Conservation (phyloP, 1,284 basidiomycete species). For the Puccinia triticina region DNA sequence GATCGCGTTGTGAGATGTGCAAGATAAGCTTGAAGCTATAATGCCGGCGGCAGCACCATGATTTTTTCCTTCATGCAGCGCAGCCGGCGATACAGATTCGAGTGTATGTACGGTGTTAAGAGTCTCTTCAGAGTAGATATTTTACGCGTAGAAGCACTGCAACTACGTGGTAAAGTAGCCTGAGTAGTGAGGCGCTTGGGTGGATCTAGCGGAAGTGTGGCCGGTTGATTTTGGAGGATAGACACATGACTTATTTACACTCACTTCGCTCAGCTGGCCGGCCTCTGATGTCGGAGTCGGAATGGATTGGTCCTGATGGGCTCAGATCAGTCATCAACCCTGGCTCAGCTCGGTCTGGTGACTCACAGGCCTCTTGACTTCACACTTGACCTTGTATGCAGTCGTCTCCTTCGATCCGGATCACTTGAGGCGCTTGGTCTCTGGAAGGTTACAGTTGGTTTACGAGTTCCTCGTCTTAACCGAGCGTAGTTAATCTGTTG, state of each 20-base stretch:
- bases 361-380: background rate
- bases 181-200: background rate
- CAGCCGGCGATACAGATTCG: background rate
- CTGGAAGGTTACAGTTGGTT: too few relatives aligned
- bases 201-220: background rate
- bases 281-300: background rate
- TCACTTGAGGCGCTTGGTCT: background rate
- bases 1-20: background rate
- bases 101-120: background rate
- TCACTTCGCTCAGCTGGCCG: background rate
- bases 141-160: background rate
- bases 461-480: too few relatives aligned
- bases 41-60: background rate
- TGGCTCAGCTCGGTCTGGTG: slow-evolving; percentile 1
- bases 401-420: background rate
- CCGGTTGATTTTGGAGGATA: background rate
- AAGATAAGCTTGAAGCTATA: background rate
- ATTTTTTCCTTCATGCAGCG: slow-evolving; percentile 1
- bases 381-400: too few relatives aligned
- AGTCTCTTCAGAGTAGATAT: background rate
- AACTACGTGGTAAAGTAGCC: too few relatives aligned
- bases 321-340: background rate
- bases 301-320: background rate
- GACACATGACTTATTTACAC: slow-evolving; percentile 9
- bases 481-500: background rate